These are phyloP conservation scores for Ascochyta rabiei DNA, from an alignment of 2,329 filamentous ascomycete genomes.

Conservation along the genomic window DNA sequence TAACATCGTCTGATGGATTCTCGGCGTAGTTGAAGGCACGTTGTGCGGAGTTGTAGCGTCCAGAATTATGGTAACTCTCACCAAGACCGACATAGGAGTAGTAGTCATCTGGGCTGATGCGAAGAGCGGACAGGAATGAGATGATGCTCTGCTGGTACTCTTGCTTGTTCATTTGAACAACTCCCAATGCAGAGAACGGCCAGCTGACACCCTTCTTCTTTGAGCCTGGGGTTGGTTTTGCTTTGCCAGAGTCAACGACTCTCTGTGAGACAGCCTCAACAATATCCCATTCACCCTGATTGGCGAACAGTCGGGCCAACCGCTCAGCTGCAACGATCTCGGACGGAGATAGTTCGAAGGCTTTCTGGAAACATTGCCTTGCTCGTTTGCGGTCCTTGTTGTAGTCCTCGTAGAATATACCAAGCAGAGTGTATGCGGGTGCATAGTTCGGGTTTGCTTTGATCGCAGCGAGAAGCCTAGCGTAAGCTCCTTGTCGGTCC, in stretches of 20 bases:
- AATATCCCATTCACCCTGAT: slow-evolving; percentile 92
- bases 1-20: slow-evolving; percentile 67
- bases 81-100: slow-evolving; percentile 95
- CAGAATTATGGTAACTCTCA: slow-evolving; percentile 96
- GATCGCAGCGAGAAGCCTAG: slow-evolving; percentile 80
- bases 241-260: slow-evolving; percentile 92
- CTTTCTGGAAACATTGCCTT: slow-evolving; percentile 93
- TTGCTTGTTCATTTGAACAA: slow-evolving; percentile 92
- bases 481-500: slow-evolving; percentile 80
- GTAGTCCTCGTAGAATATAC: slow-evolving; percentile 90
- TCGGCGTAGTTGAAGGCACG: slow-evolving; percentile 89
- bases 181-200: slow-evolving; percentile 92
- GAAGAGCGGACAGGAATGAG: slow-evolving; percentile 87
- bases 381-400: slow-evolving; percentile 84
- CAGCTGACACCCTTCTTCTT: slow-evolving; percentile 93
- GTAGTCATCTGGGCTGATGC: slow-evolving; percentile 84
- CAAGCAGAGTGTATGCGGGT: slow-evolving; percentile 88
- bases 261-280: slow-evolving; percentile 91
- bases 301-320: slow-evolving; percentile 83
- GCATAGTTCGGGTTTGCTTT: slow-evolving; percentile 88
- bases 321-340: slow-evolving; percentile 88
- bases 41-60: slow-evolving; percentile 89
- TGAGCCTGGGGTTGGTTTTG: slow-evolving; percentile 86
- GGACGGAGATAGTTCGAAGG: slow-evolving; percentile 86
- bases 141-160: slow-evolving; percentile 88